Evolutionary conservation across 164 flowering plant genomes (phyloP).

Genomic region (Nymphaea colorata): DNA sequence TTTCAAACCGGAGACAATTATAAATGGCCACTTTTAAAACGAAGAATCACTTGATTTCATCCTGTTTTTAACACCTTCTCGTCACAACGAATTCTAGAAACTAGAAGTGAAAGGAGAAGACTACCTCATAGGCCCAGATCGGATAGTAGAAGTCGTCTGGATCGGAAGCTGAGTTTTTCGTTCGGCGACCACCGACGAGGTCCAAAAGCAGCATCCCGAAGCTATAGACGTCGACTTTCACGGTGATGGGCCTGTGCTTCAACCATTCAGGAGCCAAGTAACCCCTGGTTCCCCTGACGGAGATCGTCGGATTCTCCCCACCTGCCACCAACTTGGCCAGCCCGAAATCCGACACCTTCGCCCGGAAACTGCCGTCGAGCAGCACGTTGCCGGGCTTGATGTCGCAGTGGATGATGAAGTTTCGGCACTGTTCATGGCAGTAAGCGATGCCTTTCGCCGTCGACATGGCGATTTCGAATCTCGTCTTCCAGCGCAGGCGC

Average conservation of each 20-base stretch:
- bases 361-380: conserved; percentile 70
- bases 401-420: conserved; percentile 87
- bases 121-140: conserved; percentile 88
- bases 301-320: conserved; percentile 81
- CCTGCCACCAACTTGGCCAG: conserved; percentile 88
- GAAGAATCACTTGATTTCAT: no score
- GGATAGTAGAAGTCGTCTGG: conserved; percentile 78
- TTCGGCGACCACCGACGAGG: conserved; percentile 87
- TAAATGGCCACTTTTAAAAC: background rate
- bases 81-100: no score
- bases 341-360: conserved; percentile 94
- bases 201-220: conserved; percentile 95
- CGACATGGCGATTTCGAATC: conserved; percentile 55
- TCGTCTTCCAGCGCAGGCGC: conserved; percentile 67
- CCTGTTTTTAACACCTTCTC: no score
- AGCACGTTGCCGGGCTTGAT: conserved; percentile 95
- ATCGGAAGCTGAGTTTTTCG: conserved; percentile 74
- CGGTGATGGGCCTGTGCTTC: conserved; percentile 84
- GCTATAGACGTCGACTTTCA: conserved; percentile 90
- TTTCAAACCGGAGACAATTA: background rate
- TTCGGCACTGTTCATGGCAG: conserved; percentile 85
- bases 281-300: conserved; percentile 91
- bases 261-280: conserved; percentile 97
- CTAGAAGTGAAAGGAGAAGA: background rate
- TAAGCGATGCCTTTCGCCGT: conserved; percentile 96